phyloP scores from a whole-genome alignment of 2,329 filamentous ascomycete species.

The Ophiocordyceps sinensis region DNA sequence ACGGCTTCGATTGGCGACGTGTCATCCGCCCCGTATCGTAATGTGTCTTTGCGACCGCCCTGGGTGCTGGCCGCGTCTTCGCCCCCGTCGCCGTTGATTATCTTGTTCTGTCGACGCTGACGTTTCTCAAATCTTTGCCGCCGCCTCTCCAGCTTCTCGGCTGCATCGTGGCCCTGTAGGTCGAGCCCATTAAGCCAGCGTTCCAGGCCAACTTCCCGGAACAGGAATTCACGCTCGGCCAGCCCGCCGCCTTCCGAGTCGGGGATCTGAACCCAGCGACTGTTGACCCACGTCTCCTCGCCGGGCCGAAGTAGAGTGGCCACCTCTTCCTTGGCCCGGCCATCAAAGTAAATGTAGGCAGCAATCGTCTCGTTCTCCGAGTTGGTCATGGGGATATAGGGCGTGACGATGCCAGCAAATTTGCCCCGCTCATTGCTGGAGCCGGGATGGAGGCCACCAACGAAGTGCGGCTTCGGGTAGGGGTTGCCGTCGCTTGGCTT shows the following conservation, averaged over 20 bases:
- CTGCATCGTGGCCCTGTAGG: conserved; percentile 81
- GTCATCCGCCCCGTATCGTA: conserved; percentile 70
- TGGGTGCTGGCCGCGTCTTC: conserved; percentile 24
- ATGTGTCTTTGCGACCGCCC: conserved; percentile 38
- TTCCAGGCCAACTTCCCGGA: conserved; percentile 91
- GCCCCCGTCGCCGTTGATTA: conserved; percentile 17
- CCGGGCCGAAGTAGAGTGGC: conserved; percentile 82
- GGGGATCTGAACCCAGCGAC: conserved; percentile 89
- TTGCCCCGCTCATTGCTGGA: conserved; percentile 31
- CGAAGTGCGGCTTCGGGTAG: conserved; percentile 66
- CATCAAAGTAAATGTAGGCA: conserved; percentile 98
- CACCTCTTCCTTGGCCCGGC: conserved; percentile 87
- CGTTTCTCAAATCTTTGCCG: conserved; percentile 63
- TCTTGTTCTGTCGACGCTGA: conserved; percentile 46
- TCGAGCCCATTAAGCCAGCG: conserved; percentile 94
- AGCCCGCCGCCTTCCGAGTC: conserved; percentile 84
- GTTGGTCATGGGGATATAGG: conserved; percentile 84
- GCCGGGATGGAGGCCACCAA: conserved; percentile 51
- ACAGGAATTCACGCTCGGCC: conserved; percentile 91
- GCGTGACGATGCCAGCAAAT: conserved; percentile 46
- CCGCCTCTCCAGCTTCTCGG: conserved; percentile 79
- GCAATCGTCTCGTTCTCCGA: conserved; percentile 95
- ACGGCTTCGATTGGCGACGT: conserved; percentile 58
- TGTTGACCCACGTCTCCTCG: conserved; percentile 98
- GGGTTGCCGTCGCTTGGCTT: conserved; percentile 65